Evolutionary conservation across 805 yeast species (phyloP).

Genomic region (Clavispora vitiphila): DNA sequence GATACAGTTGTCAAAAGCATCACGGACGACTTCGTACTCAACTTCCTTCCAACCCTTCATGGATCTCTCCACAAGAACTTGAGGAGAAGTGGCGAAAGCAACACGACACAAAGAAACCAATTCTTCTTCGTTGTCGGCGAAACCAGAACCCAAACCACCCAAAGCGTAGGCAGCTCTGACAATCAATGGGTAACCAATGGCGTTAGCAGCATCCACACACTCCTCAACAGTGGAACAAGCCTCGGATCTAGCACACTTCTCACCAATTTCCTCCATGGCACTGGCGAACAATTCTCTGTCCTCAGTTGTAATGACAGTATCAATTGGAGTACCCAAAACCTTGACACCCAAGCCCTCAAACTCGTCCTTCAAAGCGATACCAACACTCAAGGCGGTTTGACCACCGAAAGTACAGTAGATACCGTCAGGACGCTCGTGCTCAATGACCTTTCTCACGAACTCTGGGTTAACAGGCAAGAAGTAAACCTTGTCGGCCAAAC

Average conservation of each 20-base stretch:
- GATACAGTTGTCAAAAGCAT: constrained; percentile 93
- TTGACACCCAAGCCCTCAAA: constrained; percentile 87
- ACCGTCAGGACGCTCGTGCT: constrained; percentile 95
- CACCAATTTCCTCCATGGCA: constrained; percentile 92
- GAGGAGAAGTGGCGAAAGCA: constrained; percentile 95
- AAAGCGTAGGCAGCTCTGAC: constrained; percentile 96
- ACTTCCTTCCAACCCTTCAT: constrained; percentile 99
- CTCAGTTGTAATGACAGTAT: constrained; percentile 94
- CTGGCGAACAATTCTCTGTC: constrained; percentile 94
- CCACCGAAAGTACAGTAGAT: constrained; percentile 98
- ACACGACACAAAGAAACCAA: constrained; percentile 77
- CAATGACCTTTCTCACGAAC: constrained; percentile 90
- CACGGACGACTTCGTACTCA: constrained; percentile 98
- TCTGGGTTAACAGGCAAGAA: constrained; percentile 97
- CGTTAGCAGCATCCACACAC: constrained; percentile 78
- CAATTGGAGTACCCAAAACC: constrained; percentile 95
- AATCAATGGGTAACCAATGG: constrained; percentile 91
- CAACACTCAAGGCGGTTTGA: constrained; percentile 95
- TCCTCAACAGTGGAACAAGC: constrained; percentile 79
- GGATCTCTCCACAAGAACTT: constrained; percentile 89
- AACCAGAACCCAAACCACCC: constrained; percentile 98
- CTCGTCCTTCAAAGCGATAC: constrained; percentile 93
- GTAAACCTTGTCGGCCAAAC: constrained; percentile 96
- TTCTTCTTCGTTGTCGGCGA: constrained; percentile 84
- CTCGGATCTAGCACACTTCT: constrained; percentile 90